phyloP scores from a whole-genome alignment of 495 filamentous ascomycete genomes.

The Neurospora tetraspora region DNA sequence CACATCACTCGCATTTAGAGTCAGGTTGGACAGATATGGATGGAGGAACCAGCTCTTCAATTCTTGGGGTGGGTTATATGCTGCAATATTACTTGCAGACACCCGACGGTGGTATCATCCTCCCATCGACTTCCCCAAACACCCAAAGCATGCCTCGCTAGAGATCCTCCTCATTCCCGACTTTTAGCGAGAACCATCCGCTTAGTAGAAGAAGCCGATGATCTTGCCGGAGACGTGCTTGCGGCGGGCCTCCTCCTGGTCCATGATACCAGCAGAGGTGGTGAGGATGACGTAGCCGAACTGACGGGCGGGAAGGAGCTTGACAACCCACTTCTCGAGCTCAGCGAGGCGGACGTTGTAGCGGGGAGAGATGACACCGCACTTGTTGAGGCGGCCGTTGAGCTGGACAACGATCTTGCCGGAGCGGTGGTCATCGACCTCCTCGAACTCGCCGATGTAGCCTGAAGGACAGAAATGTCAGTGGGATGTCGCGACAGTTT shows the following conservation, averaged over 20 bases:
- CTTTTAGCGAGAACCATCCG: conserved; percentile 1
- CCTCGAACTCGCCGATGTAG: conserved; percentile 99
- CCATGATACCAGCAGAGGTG: conserved; percentile 98
- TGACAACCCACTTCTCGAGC: conserved; percentile 98
- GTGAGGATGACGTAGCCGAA: conserved; percentile 99
- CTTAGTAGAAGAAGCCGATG: conserved; percentile 93
- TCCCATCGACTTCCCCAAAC: conserved; percentile 6
- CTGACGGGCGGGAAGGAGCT: conserved; percentile 97
- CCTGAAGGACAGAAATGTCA: conserved; percentile 52
- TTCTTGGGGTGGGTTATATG: not conserved
- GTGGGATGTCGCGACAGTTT: conserved; percentile 72
- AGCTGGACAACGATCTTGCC: conserved; percentile 98
- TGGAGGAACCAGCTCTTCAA: not conserved
- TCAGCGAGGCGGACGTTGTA: conserved; percentile 97
- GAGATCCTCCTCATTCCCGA: conserved; percentile 6
- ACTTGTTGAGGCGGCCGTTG: conserved; percentile 97
- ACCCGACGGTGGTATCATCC: conserved; percentile 3
- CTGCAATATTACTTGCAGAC: not conserved
- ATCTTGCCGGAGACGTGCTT: conserved; percentile 98
- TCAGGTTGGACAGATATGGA: not conserved
- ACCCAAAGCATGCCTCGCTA: conserved; percentile 10
- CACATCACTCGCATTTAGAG: not conserved
- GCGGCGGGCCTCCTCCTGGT: conserved; percentile 97
- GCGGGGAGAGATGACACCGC: conserved; percentile 93
- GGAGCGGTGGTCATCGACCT: conserved; percentile 97